Evolutionary conservation across 257 asterid genomes (phyloP), one percentile per base, ranked within the genome.

Genomic region (Gynochthodes officinalis): DNA sequence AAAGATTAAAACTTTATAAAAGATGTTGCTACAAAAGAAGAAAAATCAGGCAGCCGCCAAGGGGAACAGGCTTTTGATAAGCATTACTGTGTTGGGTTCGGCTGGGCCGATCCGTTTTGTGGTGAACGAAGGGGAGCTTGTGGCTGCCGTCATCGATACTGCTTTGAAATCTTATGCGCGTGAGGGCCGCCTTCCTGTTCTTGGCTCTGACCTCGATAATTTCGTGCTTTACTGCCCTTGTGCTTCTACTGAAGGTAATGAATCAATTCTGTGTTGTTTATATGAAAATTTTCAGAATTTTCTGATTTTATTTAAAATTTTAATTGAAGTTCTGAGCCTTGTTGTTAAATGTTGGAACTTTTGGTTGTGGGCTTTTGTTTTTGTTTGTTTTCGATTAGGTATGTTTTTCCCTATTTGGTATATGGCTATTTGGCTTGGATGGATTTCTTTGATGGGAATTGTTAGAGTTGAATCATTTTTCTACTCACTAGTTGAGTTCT

Each of bases 81-180:
- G 90, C 77, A 84, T 91, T 0, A 93, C 94, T 27, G 94, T 93
- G 46, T 72, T 89, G 1, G 98, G 98, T 7, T 91, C 97, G 30
- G 88, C 98, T 14, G 98, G 98, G 0, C 98, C 98, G 66, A 86
- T 93, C 73, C 89, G 96, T 12, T 91, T 93, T 75, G 96, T 93
- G 21, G 96, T 91, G 23, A 87, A 82, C 48, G 97, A 93, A 79
- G 87, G 76, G 21, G 96, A 91, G 55, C 89, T 84, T 28, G 96
- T 93, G 19, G 90, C 85, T 53, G 70, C 86, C 21, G 97, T 91
- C 13, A 93, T 91, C 37, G 92, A 88, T 70, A 91, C 94, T 3
- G 93, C 96, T 13, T 42, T 91, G 85, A 93, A 93, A 80, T 81
- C 85, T 9, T 91, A 93, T 70, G 96, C 96, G 23, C 93, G 96